These are phyloP conservation scores for Clavispora fructus DNA, from an alignment of 805 yeast species.

Conservation along the genomic window DNA sequence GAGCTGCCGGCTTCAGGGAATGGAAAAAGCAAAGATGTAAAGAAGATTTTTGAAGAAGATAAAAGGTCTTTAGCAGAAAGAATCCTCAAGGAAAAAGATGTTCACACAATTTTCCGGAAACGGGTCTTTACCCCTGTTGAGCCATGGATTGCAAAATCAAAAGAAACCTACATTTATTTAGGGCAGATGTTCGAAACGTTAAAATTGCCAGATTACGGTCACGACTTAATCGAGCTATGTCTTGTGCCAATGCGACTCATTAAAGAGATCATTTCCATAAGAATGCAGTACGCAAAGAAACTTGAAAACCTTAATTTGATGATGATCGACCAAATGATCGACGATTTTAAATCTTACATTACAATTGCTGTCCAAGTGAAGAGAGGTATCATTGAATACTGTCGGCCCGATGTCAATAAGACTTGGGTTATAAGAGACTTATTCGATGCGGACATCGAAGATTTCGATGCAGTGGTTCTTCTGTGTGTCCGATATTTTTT, in stretches of 20 bases:
- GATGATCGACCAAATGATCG: conserved; percentile 93
- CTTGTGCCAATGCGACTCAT: conserved; percentile 75
- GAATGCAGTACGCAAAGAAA: conserved; percentile 73
- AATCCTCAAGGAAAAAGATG: conserved; percentile 73
- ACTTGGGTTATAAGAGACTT: conserved; percentile 70
- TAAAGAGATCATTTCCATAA: conserved; percentile 68
- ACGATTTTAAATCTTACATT: conserved; percentile 74
- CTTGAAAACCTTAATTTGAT: conserved; percentile 83
- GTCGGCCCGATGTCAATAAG: conserved; percentile 45
- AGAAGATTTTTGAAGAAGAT: conserved; percentile 50
- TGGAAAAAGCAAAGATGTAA: conserved; percentile 3
- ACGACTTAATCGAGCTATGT: conserved; percentile 58
- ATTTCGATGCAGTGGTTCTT: conserved; percentile 60
- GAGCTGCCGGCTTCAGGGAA: conserved; percentile 1
- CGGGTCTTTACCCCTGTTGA: conserved; percentile 64
- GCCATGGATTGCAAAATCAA: conserved; percentile 80
- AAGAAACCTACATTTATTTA: conserved; percentile 60
- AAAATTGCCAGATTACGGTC: conserved; percentile 70
- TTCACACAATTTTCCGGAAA: conserved; percentile 63
- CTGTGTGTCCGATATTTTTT: conserved; percentile 72
- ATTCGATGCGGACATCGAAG: conserved; percentile 47
- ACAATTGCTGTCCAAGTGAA: conserved; percentile 71
- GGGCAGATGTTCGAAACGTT: conserved; percentile 58
- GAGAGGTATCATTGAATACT: conserved; percentile 56
- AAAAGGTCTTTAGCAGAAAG: conserved; percentile 73